Base-by-base conservation (phyloP, 176 grass and related monocot genomes). In the Triticum dicoccoides region DNA sequence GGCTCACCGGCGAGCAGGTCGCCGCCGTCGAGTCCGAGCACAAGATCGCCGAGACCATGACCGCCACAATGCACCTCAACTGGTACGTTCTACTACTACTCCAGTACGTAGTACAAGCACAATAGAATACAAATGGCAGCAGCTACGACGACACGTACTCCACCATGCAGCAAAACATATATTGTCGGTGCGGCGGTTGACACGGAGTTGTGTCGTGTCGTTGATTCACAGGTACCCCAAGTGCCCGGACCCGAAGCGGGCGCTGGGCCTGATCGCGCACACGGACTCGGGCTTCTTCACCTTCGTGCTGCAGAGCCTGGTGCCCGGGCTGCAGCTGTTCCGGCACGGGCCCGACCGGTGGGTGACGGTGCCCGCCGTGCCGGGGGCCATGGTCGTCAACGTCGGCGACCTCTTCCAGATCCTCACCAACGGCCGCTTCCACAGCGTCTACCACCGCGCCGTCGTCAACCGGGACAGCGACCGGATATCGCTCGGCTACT, bases 251-350 rank as follows among this genome's bases (percentile, higher is more conserved):
- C 97, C 97, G 7, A 86, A 84, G 32, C 94, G 92, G 1, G 94
- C 97, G 29, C 86, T 99, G 77, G 97, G 97, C 4, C 89, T 99
- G 5, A 95, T 95, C 41, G 84, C 94, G 30, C 97, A 99, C 92
- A 99, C 97, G 3, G 97, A 99, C 87, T 99, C 97, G 20, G 91
- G 94, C 78, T 87, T 99, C 80, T 89, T 99, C 89, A 99, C 97
- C 63, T 82, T 99, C 45, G 89, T 99, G 63, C 86, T 92, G 77
- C 97, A 99, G 82, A 99, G 91, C 89, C 69, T 93, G 20, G 81
- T 96, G 0, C 95, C 92, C 3, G 97, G 97, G 11, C 97, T 99
- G 45, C 97, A 99, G 80, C 92, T 99, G 1, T 89, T 99, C 59
- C 88, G 89, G 51, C 83, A 42, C 11, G 65, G 24, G 6, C 92